Conservation (phyloP, 345 rosid genomes). For the Gossypium bickii region DNA sequence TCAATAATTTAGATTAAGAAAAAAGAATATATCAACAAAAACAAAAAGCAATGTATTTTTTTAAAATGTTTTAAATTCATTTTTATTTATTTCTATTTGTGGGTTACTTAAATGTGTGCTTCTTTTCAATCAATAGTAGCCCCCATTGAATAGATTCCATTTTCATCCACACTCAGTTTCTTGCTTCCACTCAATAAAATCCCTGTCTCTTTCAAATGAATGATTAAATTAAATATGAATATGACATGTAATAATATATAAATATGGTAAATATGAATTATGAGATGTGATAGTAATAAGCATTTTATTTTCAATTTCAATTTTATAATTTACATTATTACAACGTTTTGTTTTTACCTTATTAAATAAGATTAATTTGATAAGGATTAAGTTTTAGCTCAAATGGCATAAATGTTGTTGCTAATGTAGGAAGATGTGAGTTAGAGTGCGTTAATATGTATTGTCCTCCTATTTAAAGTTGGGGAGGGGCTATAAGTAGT, state of each 20-base stretch:
- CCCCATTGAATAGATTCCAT: neutral
- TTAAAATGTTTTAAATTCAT: neutral
- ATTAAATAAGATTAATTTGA: no score
- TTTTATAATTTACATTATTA: no score
- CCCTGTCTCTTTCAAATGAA: slow-evolving; percentile 8
- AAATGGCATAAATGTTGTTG: no score
- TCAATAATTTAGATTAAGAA: no score
- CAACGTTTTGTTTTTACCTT: no score
- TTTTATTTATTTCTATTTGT: neutral
- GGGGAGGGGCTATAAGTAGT: accelerated
- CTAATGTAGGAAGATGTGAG: accelerated
- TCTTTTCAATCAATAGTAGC: neutral
- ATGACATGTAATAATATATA: no score
- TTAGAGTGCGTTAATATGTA: accelerated
- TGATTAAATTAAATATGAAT: no score
- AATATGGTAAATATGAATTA: no score
- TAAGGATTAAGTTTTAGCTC: accelerated
- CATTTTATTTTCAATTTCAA: no score
- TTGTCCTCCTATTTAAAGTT: no score
- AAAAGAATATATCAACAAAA: neutral
- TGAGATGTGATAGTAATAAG: no score
- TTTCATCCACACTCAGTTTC: slow-evolving; percentile 2
- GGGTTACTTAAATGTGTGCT: no score
- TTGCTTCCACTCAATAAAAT: slow-evolving; percentile 28
- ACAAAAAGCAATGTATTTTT: neutral